Percentiles rank a stretch among this genome's conserved stretches.
phyloP scores from a whole-genome alignment of 2,329 filamentous ascomycete genomes.

The Fonsecaea monophora region DNA sequence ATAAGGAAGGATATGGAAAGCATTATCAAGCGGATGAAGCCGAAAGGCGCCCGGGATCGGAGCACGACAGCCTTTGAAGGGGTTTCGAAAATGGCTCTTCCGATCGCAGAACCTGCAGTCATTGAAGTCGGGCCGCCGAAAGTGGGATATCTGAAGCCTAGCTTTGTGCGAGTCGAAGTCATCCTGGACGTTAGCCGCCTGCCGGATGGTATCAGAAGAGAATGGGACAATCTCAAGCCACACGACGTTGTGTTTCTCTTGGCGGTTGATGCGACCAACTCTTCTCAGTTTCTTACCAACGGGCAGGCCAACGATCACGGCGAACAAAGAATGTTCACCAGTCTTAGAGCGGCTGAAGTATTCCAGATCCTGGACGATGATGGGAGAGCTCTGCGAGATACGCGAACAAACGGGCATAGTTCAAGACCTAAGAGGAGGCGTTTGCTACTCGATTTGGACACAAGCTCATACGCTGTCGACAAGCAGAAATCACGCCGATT shows the following conservation, averaged over 20 bases:
- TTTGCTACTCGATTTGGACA: slow-evolving; percentile 81
- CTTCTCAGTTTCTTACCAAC: slow-evolving; percentile 60
- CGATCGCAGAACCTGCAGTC: slow-evolving; percentile 83
- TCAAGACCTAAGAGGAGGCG: slow-evolving; percentile 67
- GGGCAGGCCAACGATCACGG: slow-evolving; percentile 64
- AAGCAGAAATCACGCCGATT: slow-evolving; percentile 69
- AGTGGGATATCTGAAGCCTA: slow-evolving; percentile 83
- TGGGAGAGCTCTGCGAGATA: slow-evolving; percentile 73
- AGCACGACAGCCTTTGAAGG: slow-evolving; percentile 75
- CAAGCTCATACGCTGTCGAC: slow-evolving; percentile 78
- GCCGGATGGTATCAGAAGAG: slow-evolving; percentile 75
- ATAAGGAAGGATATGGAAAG: slow-evolving; percentile 91
- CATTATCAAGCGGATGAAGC: slow-evolving; percentile 77
- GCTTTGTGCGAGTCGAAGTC: slow-evolving; percentile 84
- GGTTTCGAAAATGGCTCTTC: slow-evolving; percentile 89
- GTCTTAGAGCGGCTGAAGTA: slow-evolving; percentile 82
- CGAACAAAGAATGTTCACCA: slow-evolving; percentile 56
- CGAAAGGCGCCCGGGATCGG: slow-evolving; percentile 68
- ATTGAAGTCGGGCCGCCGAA: slow-evolving; percentile 82
- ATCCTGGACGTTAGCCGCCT: slow-evolving; percentile 80
- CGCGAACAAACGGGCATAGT: slow-evolving; percentile 68
- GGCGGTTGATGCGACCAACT: slow-evolving; percentile 67
- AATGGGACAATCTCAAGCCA: slow-evolving; percentile 87
- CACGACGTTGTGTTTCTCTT: slow-evolving; percentile 92
- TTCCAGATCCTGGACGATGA: slow-evolving; percentile 86